Evolutionary conservation across 352 stramenopile species (phyloP).

Genomic region (Phytophthora parvispora): DNA sequence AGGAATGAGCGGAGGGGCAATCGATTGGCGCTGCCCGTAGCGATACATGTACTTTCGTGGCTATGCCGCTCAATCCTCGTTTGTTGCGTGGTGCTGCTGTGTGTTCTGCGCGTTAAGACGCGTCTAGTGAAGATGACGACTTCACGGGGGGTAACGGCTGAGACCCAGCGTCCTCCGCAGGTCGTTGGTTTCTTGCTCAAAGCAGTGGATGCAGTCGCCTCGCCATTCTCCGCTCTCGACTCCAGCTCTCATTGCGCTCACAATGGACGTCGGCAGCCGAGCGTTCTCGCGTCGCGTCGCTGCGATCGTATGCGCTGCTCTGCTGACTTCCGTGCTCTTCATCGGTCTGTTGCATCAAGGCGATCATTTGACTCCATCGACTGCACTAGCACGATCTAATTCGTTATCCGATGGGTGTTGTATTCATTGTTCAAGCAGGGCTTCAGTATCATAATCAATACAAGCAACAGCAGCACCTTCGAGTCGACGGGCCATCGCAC

Average conservation of each 20-base stretch:
- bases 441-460: no score
- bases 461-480: conserved; percentile 1
- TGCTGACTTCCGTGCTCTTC: neutral
- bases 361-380: no score
- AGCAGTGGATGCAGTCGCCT: neutral
- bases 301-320: neutral
- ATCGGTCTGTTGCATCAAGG: neutral
- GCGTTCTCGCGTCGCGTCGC: neutral
- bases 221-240: neutral
- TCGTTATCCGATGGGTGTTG: no score
- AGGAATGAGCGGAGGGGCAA: no score
- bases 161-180: neutral
- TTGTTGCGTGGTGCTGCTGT: neutral
- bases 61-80: neutral
- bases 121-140: neutral
- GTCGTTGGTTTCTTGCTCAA: neutral
- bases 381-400: no score
- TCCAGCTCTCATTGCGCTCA: neutral
- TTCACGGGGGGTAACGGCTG: neutral
- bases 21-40: no score
- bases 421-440: no score
- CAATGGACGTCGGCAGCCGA: neutral
- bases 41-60: neutral
- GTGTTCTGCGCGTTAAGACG: neutral
- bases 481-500: neutral